Conservation (phyloP, 2,329 filamentous ascomycete genomes). For the Penicillium freii region DNA sequence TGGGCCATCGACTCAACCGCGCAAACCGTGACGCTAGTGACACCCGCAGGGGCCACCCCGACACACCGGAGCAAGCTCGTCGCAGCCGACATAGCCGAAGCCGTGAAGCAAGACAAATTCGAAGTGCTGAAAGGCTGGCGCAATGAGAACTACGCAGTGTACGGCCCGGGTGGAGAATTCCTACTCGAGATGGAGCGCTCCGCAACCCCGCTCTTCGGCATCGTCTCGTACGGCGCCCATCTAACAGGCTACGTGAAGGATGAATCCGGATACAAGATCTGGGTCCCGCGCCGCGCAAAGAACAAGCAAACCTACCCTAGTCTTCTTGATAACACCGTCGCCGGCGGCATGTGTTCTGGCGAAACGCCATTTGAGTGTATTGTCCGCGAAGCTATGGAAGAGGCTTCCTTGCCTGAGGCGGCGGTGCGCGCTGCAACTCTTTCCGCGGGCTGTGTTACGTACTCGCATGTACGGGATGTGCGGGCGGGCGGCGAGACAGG, state of each 20-base stretch:
- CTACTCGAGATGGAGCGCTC: constrained; percentile 76
- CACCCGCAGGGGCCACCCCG: constrained; percentile 57
- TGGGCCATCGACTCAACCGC: constrained; percentile 59
- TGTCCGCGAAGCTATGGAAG: constrained; percentile 82
- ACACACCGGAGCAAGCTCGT: constrained; percentile 60
- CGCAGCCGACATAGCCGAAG: constrained; percentile 60
- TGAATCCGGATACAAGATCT: constrained; percentile 66
- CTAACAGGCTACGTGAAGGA: constrained; percentile 69
- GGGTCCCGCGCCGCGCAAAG: constrained; percentile 74
- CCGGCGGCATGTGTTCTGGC: constrained; percentile 76
- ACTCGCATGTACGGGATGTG: constrained; percentile 75
- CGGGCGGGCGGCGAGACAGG: constrained; percentile 76
- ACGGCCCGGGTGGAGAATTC: constrained; percentile 56
- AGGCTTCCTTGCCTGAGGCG: constrained; percentile 73
- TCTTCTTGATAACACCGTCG: constrained; percentile 95
- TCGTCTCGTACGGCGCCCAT: constrained; percentile 76
- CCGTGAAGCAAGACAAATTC: constrained; percentile 71
- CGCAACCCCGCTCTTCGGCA: constrained; percentile 70
- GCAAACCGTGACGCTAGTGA: constrained; percentile 62
- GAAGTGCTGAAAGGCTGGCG: constrained; percentile 75
- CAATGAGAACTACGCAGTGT: constrained; percentile 76
- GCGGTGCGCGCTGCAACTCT: constrained; percentile 62
- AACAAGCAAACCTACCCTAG: constrained; percentile 83
- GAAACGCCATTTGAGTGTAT: constrained; percentile 79
- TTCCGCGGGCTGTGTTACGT: constrained; percentile 71